These are phyloP conservation scores for Sporothrix protearum DNA, from an alignment of 2,329 filamentous ascomycete species.

Conservation along the genomic window DNA sequence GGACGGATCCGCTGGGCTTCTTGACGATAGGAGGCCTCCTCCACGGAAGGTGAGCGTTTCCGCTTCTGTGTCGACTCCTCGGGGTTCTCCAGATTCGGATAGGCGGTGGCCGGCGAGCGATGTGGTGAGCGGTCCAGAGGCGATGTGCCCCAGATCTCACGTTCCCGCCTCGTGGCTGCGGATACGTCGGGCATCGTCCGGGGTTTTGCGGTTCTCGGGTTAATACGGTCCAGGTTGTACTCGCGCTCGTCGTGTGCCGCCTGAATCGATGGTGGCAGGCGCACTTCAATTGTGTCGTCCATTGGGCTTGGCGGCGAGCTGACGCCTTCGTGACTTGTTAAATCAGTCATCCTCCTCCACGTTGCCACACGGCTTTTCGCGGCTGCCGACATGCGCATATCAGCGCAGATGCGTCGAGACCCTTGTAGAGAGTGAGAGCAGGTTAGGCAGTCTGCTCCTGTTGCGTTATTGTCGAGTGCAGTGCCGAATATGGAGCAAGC, in stretches of 20 bases:
- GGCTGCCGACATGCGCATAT: slow-evolving; percentile 22
- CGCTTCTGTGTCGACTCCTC: slow-evolving; percentile 56
- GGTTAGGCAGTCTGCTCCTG: not conserved
- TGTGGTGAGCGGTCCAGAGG: slow-evolving; percentile 43
- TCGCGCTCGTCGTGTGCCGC: slow-evolving; percentile 36
- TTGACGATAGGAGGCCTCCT: slow-evolving; percentile 27
- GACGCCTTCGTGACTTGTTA: slow-evolving; percentile 49
- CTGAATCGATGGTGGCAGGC: slow-evolving; percentile 31
- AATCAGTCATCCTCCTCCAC: slow-evolving; percentile 46
- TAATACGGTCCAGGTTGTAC: slow-evolving; percentile 24
- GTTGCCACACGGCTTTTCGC: slow-evolving; percentile 24
- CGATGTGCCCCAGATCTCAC: slow-evolving; percentile 43
- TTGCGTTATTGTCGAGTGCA: not conserved
- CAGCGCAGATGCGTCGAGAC: not conserved
- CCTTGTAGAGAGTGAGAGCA: not conserved
- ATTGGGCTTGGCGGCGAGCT: slow-evolving; percentile 40
- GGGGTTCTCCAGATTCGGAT: slow-evolving; percentile 47
- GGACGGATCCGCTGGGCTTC: slow-evolving; percentile 9
- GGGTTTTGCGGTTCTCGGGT: slow-evolving; percentile 28
- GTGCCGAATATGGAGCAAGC: not conserved
- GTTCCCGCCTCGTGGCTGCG: slow-evolving; percentile 33
- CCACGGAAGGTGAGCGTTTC: slow-evolving; percentile 64
- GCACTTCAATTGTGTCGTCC: slow-evolving; percentile 26
- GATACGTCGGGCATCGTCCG: slow-evolving; percentile 32
- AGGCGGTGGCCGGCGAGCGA: slow-evolving; percentile 36